Base-by-base conservation (phyloP, 306 rosid species). In the Medicago truncatula region DNA sequence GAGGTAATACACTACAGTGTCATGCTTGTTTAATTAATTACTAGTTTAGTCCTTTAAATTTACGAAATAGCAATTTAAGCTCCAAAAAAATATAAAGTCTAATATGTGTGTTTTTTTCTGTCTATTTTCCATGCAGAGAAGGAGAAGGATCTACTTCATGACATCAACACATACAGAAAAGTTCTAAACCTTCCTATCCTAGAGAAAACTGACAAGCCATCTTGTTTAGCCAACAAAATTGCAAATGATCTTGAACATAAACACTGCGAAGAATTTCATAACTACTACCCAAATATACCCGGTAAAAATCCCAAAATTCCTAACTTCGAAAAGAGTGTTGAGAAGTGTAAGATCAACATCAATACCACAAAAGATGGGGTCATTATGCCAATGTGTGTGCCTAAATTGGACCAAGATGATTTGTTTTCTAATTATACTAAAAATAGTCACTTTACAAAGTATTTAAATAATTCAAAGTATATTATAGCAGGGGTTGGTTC, bases 401-500 rank as follows among this genome's bases (percentile, higher is more conserved):
- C 81, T 25, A 39, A 81, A 0, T 44, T 87, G 73, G 83, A 81
- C 5, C 3, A 36, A 0, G 65, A 59, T 3, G 41, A 53, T 9
- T 77, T 89, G 62, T 62, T 86, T 9, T 69, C 77, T 18, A 88
- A 86, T 56, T 90, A 80, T 16, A 90, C 90, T 0, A 40, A 71
- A 7, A 25, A 75, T 0, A 25, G 67, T 69, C 78, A 28, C 6
- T 87, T 69, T 50, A 78, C 88, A 0, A 87, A 66, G 78, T 88
- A 85, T 57, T 66, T 91, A 12, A 91, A 91, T 12, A 70, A 76
- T 74, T 87, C 97, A 0, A 88, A 78, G 76, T 91, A 76, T 67
- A 76, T 83, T 0, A 87, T 86, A 15, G 97, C 84, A 3, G 98
- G 98, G 1, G 18, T 88, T 52, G 97, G 90, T 12, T 70, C 84